Evolutionary conservation across 75 land plant species (phyloP).

Genomic region (Picea glauca): DNA sequence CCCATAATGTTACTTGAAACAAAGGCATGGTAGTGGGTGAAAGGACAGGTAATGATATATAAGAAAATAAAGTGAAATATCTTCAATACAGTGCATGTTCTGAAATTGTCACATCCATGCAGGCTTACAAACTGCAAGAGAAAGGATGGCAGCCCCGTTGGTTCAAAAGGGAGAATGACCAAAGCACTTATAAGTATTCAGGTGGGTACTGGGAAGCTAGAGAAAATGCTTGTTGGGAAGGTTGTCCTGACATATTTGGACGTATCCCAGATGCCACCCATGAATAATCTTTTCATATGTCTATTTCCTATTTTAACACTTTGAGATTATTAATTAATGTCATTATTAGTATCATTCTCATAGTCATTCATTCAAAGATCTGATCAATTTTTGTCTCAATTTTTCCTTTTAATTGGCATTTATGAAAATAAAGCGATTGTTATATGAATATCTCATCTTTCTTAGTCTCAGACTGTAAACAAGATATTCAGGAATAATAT

Average conservation of each 20-base stretch:
- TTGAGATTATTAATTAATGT: not conserved
- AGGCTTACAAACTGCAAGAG: constrained; percentile 88
- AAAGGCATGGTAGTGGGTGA: not conserved
- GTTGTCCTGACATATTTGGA: constrained; percentile 85
- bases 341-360: not conserved
- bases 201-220: constrained; percentile 99
- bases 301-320: not conserved
- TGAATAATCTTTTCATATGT: not conserved
- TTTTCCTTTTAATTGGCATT: not conserved
- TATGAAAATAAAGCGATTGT: not conserved
- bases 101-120: not conserved
- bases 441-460: too few relatives aligned
- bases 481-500: not conserved
- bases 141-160: constrained; percentile 91
- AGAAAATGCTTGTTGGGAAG: constrained; percentile 60
- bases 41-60: not conserved
- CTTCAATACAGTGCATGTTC: not conserved
- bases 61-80: not conserved
- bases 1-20: not conserved
- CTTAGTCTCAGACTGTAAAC: too few relatives aligned
- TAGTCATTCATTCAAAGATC: not conserved
- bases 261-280: not conserved
- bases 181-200: constrained; percentile 48
- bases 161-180: constrained; percentile 66
- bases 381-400: not conserved